These are phyloP conservation scores for Orobanche coerulescens DNA, from an alignment of 257 asterid species.

Conservation along the genomic window DNA sequence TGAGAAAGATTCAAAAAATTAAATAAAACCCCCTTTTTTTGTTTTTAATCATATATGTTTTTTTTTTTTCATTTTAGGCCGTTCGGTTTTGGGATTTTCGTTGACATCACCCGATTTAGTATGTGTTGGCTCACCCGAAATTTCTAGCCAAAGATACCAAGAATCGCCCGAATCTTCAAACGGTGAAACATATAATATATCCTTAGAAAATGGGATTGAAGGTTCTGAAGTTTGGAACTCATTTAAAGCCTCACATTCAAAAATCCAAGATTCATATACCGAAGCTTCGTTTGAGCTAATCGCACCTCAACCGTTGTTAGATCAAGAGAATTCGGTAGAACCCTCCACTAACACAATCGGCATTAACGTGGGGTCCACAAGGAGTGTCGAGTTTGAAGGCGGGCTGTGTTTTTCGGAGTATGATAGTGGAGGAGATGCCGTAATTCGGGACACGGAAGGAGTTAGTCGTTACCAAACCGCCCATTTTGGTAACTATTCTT, in stretches of 20 bases:
- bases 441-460: constrained; percentile 32
- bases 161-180: constrained; percentile 48
- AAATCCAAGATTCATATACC: constrained; percentile 28
- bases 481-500: constrained; percentile 45
- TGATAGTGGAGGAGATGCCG: constrained; percentile 41
- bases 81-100: constrained; percentile 56
- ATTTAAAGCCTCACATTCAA: constrained; percentile 30
- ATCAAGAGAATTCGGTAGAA: constrained; percentile 24
- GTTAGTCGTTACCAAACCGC: constrained; percentile 53
- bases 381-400: constrained; percentile 23
- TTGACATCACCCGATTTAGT: constrained; percentile 75
- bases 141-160: constrained; percentile 40
- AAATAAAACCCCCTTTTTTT: too few relatives aligned
- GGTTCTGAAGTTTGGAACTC: constrained; percentile 46
- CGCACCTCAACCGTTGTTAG: constrained; percentile 26
- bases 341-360: constrained; percentile 28
- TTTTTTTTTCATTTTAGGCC: constrained; percentile 33
- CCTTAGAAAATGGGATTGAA: constrained; percentile 75
- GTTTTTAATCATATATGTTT: not conserved
- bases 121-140: constrained; percentile 70
- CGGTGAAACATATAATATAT: constrained; percentile 48
- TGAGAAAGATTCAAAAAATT: not conserved
- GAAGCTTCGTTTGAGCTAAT: constrained; percentile 73
- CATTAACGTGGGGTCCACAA: constrained; percentile 52
- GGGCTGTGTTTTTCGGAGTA: constrained; percentile 46